Evolutionary conservation across 2,329 filamentous ascomycete species (phyloP).

Genomic region (Penicillium fuscoglaucum): DNA sequence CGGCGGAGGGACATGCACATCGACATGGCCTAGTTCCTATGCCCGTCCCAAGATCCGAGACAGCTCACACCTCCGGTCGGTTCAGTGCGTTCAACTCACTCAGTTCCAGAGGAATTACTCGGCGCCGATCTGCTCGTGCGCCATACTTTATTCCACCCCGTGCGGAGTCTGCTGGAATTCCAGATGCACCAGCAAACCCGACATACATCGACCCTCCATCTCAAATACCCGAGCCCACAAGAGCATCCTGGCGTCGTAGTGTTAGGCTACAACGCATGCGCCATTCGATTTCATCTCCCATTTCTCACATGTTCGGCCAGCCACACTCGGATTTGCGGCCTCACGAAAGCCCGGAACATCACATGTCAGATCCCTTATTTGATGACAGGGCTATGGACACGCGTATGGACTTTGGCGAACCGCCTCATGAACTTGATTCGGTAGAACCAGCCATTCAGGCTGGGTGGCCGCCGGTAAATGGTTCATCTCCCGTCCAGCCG

Average conservation of each 20-base stretch:
- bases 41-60: slow-evolving; percentile 37
- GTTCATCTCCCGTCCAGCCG: slow-evolving; percentile 27
- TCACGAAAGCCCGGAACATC: slow-evolving; percentile 30
- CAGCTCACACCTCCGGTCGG: slow-evolving; percentile 35
- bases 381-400: slow-evolving; percentile 39
- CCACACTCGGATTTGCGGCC: slow-evolving; percentile 29
- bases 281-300: slow-evolving; percentile 45
- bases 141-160: slow-evolving; percentile 43
- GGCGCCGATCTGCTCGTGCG: slow-evolving; percentile 42
- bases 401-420: slow-evolving; percentile 43
- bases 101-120: slow-evolving; percentile 40
- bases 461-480: slow-evolving; percentile 32
- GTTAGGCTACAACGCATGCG: slow-evolving; percentile 45
- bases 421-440: slow-evolving; percentile 44
- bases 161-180: slow-evolving; percentile 33
- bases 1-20: slow-evolving; percentile 47
- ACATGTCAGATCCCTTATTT: slow-evolving; percentile 30
- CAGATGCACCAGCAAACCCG: slow-evolving; percentile 31
- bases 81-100: slow-evolving; percentile 45
- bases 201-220: slow-evolving; percentile 32
- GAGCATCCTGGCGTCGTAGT: slow-evolving; percentile 43
- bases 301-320: slow-evolving; percentile 48
- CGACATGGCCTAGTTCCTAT: slow-evolving; percentile 45
- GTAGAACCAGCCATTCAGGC: slow-evolving; percentile 41
- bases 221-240: slow-evolving; percentile 29